These are phyloP conservation scores for Colletotrichum neosansevieriae DNA, from an alignment of 2,329 filamentous ascomycete species.

Conservation along the genomic window DNA sequence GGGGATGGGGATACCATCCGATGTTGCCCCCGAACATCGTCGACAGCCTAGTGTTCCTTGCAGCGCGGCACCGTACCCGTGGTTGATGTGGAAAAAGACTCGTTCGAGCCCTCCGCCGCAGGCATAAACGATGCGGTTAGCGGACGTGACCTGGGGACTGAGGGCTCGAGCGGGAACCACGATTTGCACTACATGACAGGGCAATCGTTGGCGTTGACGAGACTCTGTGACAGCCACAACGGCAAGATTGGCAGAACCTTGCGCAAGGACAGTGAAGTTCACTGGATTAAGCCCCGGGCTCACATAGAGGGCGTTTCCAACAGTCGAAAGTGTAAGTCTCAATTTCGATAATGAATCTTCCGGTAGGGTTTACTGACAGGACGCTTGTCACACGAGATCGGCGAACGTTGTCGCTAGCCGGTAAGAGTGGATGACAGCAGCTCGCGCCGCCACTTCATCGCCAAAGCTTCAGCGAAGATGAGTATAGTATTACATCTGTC, in stretches of 20 bases:
- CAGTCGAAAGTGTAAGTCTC: background rate
- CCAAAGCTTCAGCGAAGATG: background rate
- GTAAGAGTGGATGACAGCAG: too few relatives aligned
- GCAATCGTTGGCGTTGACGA: constrained; percentile 6
- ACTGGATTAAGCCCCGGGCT: background rate
- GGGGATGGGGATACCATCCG: constrained; percentile 15
- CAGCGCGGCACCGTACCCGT: constrained; percentile 12
- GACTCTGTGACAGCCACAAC: background rate
- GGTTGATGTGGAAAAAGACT: constrained; percentile 3
- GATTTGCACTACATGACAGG: constrained; percentile 20
- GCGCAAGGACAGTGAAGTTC: background rate
- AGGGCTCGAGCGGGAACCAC: constrained; percentile 10
- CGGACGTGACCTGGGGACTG: constrained; percentile 2
- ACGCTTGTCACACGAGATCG: too few relatives aligned
- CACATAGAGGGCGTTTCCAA: background rate
- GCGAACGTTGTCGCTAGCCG: too few relatives aligned
- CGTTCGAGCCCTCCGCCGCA: background rate
- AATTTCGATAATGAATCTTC: background rate
- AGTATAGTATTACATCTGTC: background rate
- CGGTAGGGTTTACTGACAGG: too few relatives aligned
- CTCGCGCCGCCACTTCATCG: too few relatives aligned
- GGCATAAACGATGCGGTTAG: constrained; percentile 24
- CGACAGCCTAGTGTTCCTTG: background rate
- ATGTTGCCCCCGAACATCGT: background rate
- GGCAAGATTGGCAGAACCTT: constrained; percentile 15